These are phyloP conservation scores for Colletotrichum melonis DNA, from an alignment of 2,329 filamentous ascomycete species.

Conservation along the genomic window DNA sequence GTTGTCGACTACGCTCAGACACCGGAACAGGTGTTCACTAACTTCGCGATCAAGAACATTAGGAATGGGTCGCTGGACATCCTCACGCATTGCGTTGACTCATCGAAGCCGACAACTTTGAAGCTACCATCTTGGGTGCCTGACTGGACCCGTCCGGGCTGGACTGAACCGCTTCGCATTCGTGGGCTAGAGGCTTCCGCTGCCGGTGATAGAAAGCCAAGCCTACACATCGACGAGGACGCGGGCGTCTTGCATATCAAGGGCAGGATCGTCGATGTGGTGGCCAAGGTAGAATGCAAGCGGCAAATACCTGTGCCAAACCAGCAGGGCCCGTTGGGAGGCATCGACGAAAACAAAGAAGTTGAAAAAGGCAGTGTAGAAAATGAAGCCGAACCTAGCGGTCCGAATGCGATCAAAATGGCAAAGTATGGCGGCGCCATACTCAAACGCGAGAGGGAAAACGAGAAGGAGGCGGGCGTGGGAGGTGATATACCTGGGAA, in stretches of 20 bases:
- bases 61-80: neutral
- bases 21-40: constrained; percentile 1
- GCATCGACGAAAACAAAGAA: too few species aligned
- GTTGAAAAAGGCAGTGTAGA: too few species aligned
- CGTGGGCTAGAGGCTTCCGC: constrained; percentile 2
- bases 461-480: neutral
- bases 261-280: constrained; percentile 1
- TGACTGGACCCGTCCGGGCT: constrained; percentile 33
- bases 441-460: neutral
- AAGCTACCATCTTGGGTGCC: constrained; percentile 32
- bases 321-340: neutral
- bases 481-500: neutral
- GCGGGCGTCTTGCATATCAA: neutral
- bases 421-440: neutral
- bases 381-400: too few species aligned
- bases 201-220: neutral
- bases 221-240: neutral
- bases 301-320: neutral
- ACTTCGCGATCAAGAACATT: neutral
- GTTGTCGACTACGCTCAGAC: constrained; percentile 12
- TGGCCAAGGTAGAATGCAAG: constrained; percentile 1
- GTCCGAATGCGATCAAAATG: neutral
- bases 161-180: constrained; percentile 29
- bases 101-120: constrained; percentile 12
- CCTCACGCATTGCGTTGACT: constrained; percentile 12